A percentile compares a stretch with the other conserved stretches of the same genome.
These are phyloP conservation scores for Fusarium cyanostomum DNA, from an alignment of 2,329 filamentous ascomycete genomes.

Conservation along the genomic window DNA sequence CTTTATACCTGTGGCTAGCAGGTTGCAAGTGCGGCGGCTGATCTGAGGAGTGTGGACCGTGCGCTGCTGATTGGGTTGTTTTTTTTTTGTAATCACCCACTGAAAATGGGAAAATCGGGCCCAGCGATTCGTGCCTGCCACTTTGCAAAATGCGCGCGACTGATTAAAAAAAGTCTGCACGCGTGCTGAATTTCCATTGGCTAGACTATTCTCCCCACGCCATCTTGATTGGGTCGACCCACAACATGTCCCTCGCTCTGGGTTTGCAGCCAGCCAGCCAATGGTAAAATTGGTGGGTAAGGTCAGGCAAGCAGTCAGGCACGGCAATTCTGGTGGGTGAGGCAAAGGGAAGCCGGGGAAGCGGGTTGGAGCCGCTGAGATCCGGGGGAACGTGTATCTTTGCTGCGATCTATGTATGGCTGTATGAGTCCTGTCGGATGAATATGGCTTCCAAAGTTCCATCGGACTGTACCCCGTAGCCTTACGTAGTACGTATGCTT, in stretches of 20 bases:
- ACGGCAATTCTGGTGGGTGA: constrained; percentile 16
- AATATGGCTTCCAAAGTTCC: neutral
- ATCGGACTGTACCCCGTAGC: no score
- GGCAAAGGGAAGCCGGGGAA: constrained; percentile 21
- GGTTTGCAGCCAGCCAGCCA: constrained; percentile 22
- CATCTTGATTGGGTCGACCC: neutral
- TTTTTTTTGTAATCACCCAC: constrained; percentile 39
- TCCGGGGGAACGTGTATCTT: constrained; percentile 24
- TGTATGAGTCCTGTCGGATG: no score
- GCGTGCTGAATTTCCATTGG: constrained; percentile 44
- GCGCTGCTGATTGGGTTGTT: constrained; percentile 36
- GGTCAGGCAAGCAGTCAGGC: constrained; percentile 17
- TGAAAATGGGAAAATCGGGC: constrained; percentile 36
- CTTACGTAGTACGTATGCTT: no score
- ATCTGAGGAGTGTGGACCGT: constrained; percentile 46
- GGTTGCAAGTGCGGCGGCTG: constrained; percentile 48
- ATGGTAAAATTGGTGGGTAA: constrained; percentile 22
- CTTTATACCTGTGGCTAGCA: constrained; percentile 53
- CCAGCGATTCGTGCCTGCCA: constrained; percentile 11
- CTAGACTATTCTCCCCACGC: constrained; percentile 12
- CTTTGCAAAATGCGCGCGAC: constrained; percentile 32
- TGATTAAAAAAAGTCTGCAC: constrained; percentile 26
- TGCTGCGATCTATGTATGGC: neutral
- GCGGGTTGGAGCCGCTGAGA: neutral
- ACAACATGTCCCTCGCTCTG: constrained; percentile 9